A percentile compares a stretch with the other conserved stretches of the same genome.
phyloP scores from a whole-genome alignment of 1,284 basidiomycete species.

The Bondarzewia mesenterica region DNA sequence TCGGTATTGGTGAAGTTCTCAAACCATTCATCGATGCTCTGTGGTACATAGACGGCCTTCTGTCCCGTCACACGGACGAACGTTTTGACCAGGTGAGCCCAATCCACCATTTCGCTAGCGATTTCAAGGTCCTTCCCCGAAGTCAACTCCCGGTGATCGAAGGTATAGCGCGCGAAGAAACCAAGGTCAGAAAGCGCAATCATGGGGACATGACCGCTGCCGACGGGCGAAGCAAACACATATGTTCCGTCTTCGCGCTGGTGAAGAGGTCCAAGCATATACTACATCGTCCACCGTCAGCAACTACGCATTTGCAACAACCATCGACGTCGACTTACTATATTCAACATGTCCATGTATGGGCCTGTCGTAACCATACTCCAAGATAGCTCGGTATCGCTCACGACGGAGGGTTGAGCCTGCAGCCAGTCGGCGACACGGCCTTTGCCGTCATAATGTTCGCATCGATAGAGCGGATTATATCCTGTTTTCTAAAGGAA shows the following conservation, averaged over 20 bases:
- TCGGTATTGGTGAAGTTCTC: conserved; percentile 22
- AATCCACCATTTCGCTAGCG: conserved; percentile 32
- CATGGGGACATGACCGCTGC: conserved; percentile 32
- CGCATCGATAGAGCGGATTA: conserved; percentile 21
- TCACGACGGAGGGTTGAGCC: conserved; percentile 30
- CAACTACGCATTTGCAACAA: neutral
- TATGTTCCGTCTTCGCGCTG: conserved; percentile 33
- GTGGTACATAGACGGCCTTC: conserved; percentile 26
- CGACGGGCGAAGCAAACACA: conserved; percentile 33
- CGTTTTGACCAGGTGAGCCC: conserved; percentile 30
- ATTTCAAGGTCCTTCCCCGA: conserved; percentile 33
- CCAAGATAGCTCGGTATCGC: conserved; percentile 30
- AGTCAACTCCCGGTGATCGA: conserved; percentile 31
- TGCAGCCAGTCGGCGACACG: conserved; percentile 35
- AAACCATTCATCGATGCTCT: conserved; percentile 31
- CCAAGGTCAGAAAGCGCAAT: conserved; percentile 39
- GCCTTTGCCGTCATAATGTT: conserved; percentile 37
- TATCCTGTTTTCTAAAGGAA: conserved; percentile 16
- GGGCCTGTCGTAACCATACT: conserved; percentile 33
- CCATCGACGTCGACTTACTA: conserved; percentile 21
- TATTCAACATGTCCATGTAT: conserved; percentile 37
- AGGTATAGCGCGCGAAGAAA: conserved; percentile 38
- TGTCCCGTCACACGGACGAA: conserved; percentile 35
- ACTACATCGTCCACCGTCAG: conserved; percentile 14
- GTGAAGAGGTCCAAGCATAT: conserved; percentile 31